Evolutionary conservation across 2,329 filamentous ascomycete species (phyloP).

Genomic region (Keithomyces neogunnii): DNA sequence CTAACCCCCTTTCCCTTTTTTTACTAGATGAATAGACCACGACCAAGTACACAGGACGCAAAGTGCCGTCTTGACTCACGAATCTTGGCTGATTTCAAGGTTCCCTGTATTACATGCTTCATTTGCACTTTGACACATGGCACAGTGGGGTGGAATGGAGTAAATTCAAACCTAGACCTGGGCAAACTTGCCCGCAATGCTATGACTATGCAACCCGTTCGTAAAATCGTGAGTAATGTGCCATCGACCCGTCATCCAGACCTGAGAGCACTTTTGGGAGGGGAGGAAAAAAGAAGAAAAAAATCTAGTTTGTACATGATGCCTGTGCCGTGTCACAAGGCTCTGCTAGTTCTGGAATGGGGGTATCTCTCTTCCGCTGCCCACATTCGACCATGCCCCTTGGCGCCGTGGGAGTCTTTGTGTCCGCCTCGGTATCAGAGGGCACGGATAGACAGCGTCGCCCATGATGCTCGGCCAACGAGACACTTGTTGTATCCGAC

Average conservation of each 20-base stretch:
- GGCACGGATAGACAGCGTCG: constrained; percentile 1
- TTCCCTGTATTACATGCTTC: too few relatives aligned
- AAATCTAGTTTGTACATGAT: background rate
- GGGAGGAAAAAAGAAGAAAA: background rate
- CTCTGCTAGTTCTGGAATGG: constrained; percentile 14
- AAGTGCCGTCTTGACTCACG: too few relatives aligned
- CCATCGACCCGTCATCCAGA: background rate
- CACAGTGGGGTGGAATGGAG: background rate
- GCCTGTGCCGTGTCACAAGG: background rate
- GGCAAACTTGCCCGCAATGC: background rate
- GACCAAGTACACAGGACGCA: too few relatives aligned
- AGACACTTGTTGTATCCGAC: constrained; percentile 36
- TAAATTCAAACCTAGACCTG: background rate
- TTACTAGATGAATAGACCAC: too few relatives aligned
- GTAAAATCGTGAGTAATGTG: background rate
- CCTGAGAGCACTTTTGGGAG: background rate
- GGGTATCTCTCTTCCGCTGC: constrained; percentile 13
- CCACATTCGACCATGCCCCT: constrained; percentile 2
- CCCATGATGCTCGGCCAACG: constrained; percentile 27
- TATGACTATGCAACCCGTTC: background rate
- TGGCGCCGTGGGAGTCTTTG: constrained; percentile 30
- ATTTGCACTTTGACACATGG: too few relatives aligned
- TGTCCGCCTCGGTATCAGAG: constrained; percentile 25
- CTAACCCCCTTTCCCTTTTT: background rate
- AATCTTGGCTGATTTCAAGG: too few relatives aligned